phyloP scores from a whole-genome alignment of 805 yeast species.

The Dipodascus albidus region DNA sequence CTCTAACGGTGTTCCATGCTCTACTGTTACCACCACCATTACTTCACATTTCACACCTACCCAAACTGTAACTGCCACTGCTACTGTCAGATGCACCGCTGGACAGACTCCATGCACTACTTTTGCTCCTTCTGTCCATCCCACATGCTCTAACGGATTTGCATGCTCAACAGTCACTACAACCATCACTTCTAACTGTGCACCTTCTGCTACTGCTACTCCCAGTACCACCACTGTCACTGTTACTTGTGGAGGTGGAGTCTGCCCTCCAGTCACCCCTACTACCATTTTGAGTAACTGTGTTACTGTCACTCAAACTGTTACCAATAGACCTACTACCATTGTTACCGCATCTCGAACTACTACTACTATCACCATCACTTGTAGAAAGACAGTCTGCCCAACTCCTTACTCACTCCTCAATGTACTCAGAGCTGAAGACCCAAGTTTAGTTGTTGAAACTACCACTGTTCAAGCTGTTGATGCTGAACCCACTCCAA shows the following conservation, averaged over 20 bases:
- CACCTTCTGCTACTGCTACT: slow-evolving; percentile 7
- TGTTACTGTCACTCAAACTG: not conserved
- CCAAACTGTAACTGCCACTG: not conserved
- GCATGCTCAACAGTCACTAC: not conserved
- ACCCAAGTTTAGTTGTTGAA: not conserved
- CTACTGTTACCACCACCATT: not conserved
- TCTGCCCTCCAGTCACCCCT: not conserved
- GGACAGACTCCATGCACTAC: not conserved
- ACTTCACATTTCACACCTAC: not conserved
- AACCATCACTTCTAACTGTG: not conserved
- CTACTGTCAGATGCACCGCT: not conserved
- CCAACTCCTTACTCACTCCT: not conserved
- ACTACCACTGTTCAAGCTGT: not conserved
- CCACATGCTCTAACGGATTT: not conserved
- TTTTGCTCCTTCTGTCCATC: not conserved
- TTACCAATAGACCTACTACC: not conserved
- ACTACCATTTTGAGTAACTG: not conserved
- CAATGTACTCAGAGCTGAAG: not conserved
- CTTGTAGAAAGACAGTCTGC: not conserved
- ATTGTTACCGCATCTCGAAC: not conserved
- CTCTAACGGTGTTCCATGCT: not conserved
- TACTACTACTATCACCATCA: not conserved
- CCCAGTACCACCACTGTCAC: not conserved
- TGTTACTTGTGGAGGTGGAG: not conserved
- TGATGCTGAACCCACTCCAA: not conserved